A percentile compares a stretch with the other conserved stretches of the same genome.
Evolutionary conservation across 2,329 filamentous ascomycete genomes (phyloP).

Genomic region (Aureobasidium sp.): DNA sequence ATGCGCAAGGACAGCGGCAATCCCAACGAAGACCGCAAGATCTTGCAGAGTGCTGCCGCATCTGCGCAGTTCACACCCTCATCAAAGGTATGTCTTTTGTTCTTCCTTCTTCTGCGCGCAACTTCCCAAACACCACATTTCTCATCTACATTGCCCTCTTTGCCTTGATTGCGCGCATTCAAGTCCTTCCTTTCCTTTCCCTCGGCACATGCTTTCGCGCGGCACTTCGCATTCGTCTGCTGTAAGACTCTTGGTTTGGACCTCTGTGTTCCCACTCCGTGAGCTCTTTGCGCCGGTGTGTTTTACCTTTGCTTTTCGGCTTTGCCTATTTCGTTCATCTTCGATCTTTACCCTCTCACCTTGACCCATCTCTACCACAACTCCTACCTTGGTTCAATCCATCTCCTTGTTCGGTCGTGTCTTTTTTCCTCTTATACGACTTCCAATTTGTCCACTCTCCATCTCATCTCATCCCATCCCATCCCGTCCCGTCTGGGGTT

Average conservation of each 20-base stretch:
- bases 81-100: slow-evolving; percentile 1
- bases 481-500: background rate
- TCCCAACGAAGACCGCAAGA: background rate
- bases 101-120: background rate
- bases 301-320: background rate
- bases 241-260: background rate
- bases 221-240: background rate
- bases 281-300: background rate
- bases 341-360: background rate
- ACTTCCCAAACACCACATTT: background rate
- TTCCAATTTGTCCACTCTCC: background rate
- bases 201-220: background rate
- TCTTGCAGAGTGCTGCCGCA: background rate
- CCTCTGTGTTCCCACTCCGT: background rate
- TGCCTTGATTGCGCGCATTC: background rate
- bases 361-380: background rate
- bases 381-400: background rate
- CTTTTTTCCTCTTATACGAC: background rate
- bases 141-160: background rate
- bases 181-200: no score
- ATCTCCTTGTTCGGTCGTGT: background rate
- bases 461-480: background rate
- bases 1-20: background rate
- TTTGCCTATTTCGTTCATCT: background rate
- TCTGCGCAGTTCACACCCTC: background rate